Evolutionary conservation across 2,329 filamentous ascomycete species (phyloP).

Genomic region (Beauveria sp.): DNA sequence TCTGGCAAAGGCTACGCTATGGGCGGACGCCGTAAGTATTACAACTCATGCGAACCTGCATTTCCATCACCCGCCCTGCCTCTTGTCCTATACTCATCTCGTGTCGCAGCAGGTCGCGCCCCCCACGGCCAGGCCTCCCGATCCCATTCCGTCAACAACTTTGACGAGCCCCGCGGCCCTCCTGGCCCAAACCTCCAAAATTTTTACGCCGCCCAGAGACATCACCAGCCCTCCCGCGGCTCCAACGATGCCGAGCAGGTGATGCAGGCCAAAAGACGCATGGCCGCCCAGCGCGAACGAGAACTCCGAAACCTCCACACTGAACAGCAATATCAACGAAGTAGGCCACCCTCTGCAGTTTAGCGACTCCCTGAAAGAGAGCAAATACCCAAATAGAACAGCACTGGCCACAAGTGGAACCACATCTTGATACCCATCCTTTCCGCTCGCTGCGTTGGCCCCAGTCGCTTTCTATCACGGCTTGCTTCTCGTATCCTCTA

Average conservation of each 20-base stretch:
- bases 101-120: conserved; percentile 59
- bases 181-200: conserved; percentile 76
- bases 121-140: conserved; percentile 56
- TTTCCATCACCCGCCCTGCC: neutral
- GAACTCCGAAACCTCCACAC: conserved; percentile 99
- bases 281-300: conserved; percentile 97
- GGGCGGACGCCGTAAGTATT: conserved; percentile 74
- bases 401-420: conserved; percentile 13
- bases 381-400: conserved; percentile 28
- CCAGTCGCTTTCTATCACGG: conserved; percentile 10
- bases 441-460: conserved; percentile 10
- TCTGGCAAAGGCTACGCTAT: conserved; percentile 84
- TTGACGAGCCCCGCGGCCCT: conserved; percentile 61
- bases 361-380: conserved; percentile 41
- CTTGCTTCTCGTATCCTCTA: conserved; percentile 6
- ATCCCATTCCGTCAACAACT: conserved; percentile 80
- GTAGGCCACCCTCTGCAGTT: conserved; percentile 77
- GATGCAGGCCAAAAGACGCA: conserved; percentile 98
- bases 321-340: conserved; percentile 99
- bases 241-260: conserved; percentile 91
- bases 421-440: conserved; percentile 15
- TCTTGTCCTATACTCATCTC: conserved; percentile 7
- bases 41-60: conserved; percentile 16
- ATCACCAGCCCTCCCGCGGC: conserved; percentile 80
- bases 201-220: conserved; percentile 90